These are phyloP conservation scores for Oxytropis ochrocephala DNA, from an alignment of 306 rosid genomes.

Conservation along the genomic window DNA sequence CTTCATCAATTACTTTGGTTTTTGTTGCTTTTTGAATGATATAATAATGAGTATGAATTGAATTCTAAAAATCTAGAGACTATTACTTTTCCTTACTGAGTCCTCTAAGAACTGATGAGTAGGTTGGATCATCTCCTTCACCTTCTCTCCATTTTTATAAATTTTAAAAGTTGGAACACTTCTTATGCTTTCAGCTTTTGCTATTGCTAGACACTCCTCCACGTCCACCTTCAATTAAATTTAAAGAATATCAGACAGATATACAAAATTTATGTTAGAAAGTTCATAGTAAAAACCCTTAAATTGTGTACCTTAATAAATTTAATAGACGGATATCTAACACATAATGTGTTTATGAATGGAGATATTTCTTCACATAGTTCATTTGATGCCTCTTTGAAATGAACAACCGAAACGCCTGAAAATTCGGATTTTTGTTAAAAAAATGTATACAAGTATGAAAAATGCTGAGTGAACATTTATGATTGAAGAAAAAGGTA, in stretches of 20 bases:
- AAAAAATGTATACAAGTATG: conserved; percentile 6
- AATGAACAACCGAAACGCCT: conserved; percentile 74
- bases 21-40: conserved; percentile 12
- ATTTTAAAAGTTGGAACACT: conserved; percentile 69
- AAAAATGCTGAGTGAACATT: conserved; percentile 3
- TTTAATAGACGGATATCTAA: conserved; percentile 67
- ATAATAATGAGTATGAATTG: conserved; percentile 19
- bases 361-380: conserved; percentile 73
- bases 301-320: conserved; percentile 56
- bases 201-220: conserved; percentile 58
- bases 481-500: background rate
- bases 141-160: conserved; percentile 69
- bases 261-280: background rate
- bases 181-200: conserved; percentile 66
- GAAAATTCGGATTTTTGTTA: conserved; percentile 28
- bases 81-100: conserved; percentile 46
- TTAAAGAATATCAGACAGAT: conserved; percentile 13
- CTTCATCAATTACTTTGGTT: conserved; percentile 24
- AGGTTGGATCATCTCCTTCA: conserved; percentile 79
- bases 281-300: background rate
- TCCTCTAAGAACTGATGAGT: conserved; percentile 68
- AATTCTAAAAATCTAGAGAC: conserved; percentile 32
- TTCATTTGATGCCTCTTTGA: conserved; percentile 60
- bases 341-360: conserved; percentile 70
- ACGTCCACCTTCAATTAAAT: conserved; percentile 56